phyloP scores from a whole-genome alignment of 2,329 filamentous ascomycete genomes.

The Ceratocystis cubensis region DNA sequence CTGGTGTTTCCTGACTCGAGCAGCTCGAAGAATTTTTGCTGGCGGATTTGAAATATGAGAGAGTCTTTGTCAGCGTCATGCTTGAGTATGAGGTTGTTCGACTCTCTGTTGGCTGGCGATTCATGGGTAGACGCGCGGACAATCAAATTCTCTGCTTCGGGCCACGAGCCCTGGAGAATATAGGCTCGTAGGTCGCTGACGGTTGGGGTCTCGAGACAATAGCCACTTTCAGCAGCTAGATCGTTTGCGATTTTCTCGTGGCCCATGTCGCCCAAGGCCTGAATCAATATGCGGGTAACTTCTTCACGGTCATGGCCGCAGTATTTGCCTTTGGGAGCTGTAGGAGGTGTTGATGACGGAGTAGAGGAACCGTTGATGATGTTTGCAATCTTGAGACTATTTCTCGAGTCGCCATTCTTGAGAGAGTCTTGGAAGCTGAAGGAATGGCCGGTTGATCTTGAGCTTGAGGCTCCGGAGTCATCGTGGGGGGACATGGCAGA shows the following conservation, averaged over 20 bases:
- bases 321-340: constrained; percentile 35
- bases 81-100: constrained; percentile 1
- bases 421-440: neutral
- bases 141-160: constrained; percentile 69
- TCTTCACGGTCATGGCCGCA: constrained; percentile 85
- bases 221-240: constrained; percentile 72
- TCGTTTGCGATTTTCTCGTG: constrained; percentile 65
- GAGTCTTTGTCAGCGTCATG: constrained; percentile 34
- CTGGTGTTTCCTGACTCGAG: constrained; percentile 63
- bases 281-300: constrained; percentile 82
- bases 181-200: constrained; percentile 77
- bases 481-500: constrained; percentile 2
- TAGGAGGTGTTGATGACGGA: neutral
- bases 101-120: neutral
- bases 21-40: constrained; percentile 90
- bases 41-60: constrained; percentile 78
- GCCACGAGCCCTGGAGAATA: constrained; percentile 70
- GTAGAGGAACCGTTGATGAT: constrained; percentile 16
- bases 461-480: constrained; percentile 4
- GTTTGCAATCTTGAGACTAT: constrained; percentile 15
- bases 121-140: constrained; percentile 34
- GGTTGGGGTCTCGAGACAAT: constrained; percentile 69
- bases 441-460: neutral
- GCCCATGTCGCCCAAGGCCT: constrained; percentile 78
- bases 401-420: neutral